A percentile compares a stretch with the other conserved stretches of the same genome.
Conservation (phyloP, 2,329 filamentous ascomycete genomes). For the Diaporthe citrichinensis region DNA sequence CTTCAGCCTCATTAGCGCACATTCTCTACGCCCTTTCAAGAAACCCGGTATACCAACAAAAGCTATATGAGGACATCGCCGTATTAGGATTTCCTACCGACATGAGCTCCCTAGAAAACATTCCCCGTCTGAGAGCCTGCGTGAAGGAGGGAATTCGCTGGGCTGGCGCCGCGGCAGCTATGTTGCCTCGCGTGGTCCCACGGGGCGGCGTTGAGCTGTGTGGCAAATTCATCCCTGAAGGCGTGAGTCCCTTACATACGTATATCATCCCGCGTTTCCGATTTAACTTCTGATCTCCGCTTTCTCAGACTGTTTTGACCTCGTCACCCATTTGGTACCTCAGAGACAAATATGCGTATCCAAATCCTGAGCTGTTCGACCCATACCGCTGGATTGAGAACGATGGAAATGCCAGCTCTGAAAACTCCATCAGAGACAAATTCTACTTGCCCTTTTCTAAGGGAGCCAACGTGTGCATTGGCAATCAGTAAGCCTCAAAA, state of each 20-base stretch:
- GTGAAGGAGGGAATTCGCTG: conserved; percentile 49
- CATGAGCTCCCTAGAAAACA: conserved; percentile 45
- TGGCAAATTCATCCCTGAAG: conserved; percentile 45
- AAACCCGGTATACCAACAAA: conserved; percentile 46
- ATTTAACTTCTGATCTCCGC: neutral
- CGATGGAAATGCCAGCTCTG: conserved; percentile 33
- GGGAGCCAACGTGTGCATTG: conserved; percentile 48
- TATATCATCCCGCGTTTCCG: neutral
- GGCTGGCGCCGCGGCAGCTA: conserved; percentile 47
- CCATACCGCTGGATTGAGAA: conserved; percentile 47
- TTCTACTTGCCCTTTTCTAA: conserved; percentile 50
- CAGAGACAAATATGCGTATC: conserved; percentile 47
- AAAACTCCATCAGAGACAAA: conserved; percentile 44
- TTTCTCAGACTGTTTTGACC: conserved; percentile 45
- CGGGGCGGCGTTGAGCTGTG: conserved; percentile 45
- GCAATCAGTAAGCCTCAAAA: conserved; percentile 45
- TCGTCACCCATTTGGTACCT: conserved; percentile 51
- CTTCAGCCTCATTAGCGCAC: conserved; percentile 49
- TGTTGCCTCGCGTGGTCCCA: conserved; percentile 48
- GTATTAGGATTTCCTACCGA: conserved; percentile 44
- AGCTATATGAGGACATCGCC: conserved; percentile 45
- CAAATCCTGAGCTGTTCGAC: conserved; percentile 45
- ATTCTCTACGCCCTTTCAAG: conserved; percentile 49
- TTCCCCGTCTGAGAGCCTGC: conserved; percentile 45
- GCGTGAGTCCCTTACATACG: conserved; percentile 38